Evolutionary conservation across 2,329 filamentous ascomycete species (phyloP).

Genomic region (Cercospora berteroae): DNA sequence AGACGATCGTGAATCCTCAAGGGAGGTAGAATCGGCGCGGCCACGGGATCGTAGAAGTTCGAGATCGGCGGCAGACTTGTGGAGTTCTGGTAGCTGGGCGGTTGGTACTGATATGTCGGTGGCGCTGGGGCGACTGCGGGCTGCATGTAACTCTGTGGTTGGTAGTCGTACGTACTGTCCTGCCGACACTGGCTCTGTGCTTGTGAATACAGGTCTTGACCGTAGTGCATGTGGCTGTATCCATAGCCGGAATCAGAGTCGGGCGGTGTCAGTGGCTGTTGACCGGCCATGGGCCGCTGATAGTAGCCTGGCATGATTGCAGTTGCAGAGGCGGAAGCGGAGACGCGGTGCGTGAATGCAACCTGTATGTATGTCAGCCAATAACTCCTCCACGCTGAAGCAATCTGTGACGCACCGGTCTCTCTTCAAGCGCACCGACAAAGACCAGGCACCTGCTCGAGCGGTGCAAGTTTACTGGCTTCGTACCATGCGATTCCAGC

Average conservation of each 20-base stretch:
- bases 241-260: constrained; percentile 45
- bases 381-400: not conserved
- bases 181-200: constrained; percentile 38
- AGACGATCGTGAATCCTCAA: constrained; percentile 45
- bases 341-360: constrained; percentile 44
- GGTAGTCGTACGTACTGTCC: constrained; percentile 48
- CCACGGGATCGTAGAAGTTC: constrained; percentile 46
- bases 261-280: constrained; percentile 50
- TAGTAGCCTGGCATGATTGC: constrained; percentile 54
- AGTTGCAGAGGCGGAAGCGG: constrained; percentile 38
- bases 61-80: constrained; percentile 38
- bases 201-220: constrained; percentile 45
- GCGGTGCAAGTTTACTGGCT: constrained; percentile 28
- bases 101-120: constrained; percentile 35
- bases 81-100: constrained; percentile 30
- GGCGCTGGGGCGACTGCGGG: constrained; percentile 33
- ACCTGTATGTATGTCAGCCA: constrained; percentile 29
- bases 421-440: constrained; percentile 25
- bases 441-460: constrained; percentile 27
- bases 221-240: constrained; percentile 45
- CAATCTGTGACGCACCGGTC: constrained; percentile 24
- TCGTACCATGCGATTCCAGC: constrained; percentile 26
- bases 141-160: constrained; percentile 46
- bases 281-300: constrained; percentile 41
- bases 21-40: constrained; percentile 48